Conservation (phyloP, 2,329 filamentous ascomycete species). For the Seiridium unicorne region DNA sequence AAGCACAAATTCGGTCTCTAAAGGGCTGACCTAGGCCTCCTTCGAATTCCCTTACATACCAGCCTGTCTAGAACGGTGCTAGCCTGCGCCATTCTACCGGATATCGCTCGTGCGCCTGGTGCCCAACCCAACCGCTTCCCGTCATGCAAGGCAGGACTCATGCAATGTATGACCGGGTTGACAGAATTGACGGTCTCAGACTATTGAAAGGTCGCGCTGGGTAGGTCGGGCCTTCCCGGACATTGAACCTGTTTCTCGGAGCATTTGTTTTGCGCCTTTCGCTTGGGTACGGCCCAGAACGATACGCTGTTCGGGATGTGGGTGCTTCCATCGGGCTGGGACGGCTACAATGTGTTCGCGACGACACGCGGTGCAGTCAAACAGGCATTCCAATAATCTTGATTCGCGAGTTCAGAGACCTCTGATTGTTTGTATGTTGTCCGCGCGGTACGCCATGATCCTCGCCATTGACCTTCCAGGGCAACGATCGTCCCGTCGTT, state of each 20-base stretch:
- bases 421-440: too few species aligned
- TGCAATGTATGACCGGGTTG: not conserved
- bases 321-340: too few species aligned
- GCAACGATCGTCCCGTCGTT: too few species aligned
- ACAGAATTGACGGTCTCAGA: not conserved
- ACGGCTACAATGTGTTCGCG: too few species aligned
- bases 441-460: too few species aligned
- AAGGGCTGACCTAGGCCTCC: not conserved
- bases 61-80: not conserved
- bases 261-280: too few species aligned
- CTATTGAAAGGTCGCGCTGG: not conserved
- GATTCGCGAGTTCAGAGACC: too few species aligned
- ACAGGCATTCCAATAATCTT: too few species aligned
- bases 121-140: not conserved
- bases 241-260: not conserved
- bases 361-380: too few species aligned
- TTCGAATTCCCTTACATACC: not conserved
- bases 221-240: not conserved
- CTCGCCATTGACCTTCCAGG: too few species aligned
- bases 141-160: not conserved
- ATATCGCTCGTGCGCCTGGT: not conserved
- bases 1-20: not conserved
- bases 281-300: too few species aligned
- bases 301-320: too few species aligned
- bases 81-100: not conserved